Percentiles rank a stretch among this genome's conserved stretches.
These are phyloP conservation scores for Thinopyrum elongatum DNA, from an alignment of 176 grass and related monocot genomes.

Conservation along the genomic window DNA sequence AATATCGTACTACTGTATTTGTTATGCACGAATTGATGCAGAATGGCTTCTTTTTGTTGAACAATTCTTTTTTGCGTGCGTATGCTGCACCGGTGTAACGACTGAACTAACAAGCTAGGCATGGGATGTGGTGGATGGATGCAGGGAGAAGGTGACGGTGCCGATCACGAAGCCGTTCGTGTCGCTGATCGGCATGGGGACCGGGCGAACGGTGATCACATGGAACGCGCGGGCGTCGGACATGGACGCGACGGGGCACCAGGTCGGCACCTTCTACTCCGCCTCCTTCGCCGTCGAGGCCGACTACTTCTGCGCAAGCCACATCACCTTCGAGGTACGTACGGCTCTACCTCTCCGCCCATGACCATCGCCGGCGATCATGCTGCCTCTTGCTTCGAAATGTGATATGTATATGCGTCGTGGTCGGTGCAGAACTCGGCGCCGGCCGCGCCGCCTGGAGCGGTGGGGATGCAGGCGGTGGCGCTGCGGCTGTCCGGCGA, in stretches of 20 bases:
- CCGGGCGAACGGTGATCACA: constrained; percentile 62
- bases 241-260: constrained; percentile 34
- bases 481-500: constrained; percentile 91
- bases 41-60: background rate
- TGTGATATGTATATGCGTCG: background rate
- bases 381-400: background rate
- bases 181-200: constrained; percentile 71
- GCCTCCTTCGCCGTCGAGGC: constrained; percentile 85
- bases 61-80: background rate
- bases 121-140: background rate
- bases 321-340: constrained; percentile 93
- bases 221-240: constrained; percentile 73
- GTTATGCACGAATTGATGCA: background rate
- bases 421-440: constrained; percentile 64
- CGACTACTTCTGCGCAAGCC: constrained; percentile 83
- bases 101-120: background rate
- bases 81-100: background rate
- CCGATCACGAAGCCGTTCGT: constrained; percentile 87
- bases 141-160: constrained; percentile 93
- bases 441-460: constrained; percentile 59
- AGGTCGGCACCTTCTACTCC: constrained; percentile 79
- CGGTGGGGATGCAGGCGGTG: constrained; percentile 81
- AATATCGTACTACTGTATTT: background rate
- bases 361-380: background rate
- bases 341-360: no score